phyloP scores from a whole-genome alignment of 129 eudicot genomes.

The Helichrysum umbraculigerum region DNA sequence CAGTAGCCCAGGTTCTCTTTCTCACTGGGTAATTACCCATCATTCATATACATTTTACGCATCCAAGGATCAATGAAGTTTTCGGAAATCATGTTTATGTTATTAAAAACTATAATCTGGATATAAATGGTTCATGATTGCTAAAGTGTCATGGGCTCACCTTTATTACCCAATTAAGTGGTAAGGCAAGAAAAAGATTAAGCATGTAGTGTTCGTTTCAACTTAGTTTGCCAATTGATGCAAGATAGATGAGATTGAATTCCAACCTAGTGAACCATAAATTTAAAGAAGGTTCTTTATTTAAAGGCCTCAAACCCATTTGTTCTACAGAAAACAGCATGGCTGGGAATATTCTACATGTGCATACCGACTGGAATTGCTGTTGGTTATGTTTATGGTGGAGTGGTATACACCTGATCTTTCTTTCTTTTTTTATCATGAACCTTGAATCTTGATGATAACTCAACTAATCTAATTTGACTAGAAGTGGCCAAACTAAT shows the following conservation, averaged over 20 bases:
- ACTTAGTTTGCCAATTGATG: background rate
- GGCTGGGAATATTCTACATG: conserved; percentile 98
- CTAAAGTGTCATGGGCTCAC: no score
- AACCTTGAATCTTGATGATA: background rate
- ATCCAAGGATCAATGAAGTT: background rate
- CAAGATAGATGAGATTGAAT: background rate
- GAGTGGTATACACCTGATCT: conserved; percentile 48
- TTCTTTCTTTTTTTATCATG: background rate
- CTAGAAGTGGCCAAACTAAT: conserved; percentile 5
- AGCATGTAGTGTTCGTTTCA: background rate
- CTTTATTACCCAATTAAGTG: background rate
- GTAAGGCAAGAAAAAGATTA: background rate
- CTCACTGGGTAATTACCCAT: background rate
- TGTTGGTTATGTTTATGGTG: conserved; percentile 93
- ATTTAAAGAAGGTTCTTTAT: background rate
- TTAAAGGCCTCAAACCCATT: background rate
- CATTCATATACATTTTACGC: background rate
- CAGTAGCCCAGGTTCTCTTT: conserved; percentile 66
- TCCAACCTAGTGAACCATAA: background rate
- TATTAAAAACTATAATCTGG: background rate
- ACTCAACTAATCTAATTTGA: background rate
- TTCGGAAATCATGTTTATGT: background rate
- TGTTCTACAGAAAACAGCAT: conserved; percentile 66
- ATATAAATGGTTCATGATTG: background rate
- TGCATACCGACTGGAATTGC: conserved; percentile 94